Base-by-base conservation (phyloP, 2,329 filamentous ascomycete species). In the Lasiodiplodia hormozganensis region DNA sequence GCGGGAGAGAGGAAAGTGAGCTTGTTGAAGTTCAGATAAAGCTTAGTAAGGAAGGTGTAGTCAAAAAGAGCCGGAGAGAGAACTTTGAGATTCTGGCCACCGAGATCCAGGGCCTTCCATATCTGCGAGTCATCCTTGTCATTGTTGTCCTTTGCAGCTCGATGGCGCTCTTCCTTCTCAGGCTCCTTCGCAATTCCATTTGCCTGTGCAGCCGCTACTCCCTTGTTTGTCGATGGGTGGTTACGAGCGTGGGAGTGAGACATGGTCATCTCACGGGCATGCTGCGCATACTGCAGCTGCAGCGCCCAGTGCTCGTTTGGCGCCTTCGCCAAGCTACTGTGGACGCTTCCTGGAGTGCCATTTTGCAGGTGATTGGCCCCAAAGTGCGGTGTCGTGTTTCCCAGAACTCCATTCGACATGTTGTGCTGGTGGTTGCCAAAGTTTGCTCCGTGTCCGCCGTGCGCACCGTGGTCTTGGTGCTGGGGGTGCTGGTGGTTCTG, bases 1-100 rank as follows among this genome's bases (percentile, higher is more conserved):
- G 89, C 86, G 47, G 91, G 83, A 14, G 95, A 94, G n/a, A 99
- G 83, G 56, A 87, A 85, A 34, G 89, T 89, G 69, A 99, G 86
- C 78, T 94, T 94, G 85, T 99, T 99, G 73, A 94, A 95, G 74
- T 94, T 94, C 71, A 99, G 89, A 79, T 97, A 97, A 36, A 99
- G 87, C 80, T 96, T 95, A 72, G 92, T 92, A 68, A 99, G 84
- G 79, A 99, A 98, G 54, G 87, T 87, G 81, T 98, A 99, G 73
- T 81, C 81, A 82, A 98, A 98, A 38, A 99, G 85, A 54, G 91
- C 88, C 10, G 88, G 83, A 0, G 94, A 90, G 38, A 99, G 85
- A 69, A 93, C 92, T 73, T 94, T 91, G 60, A 99, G 84, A 23
- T 95, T 95, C 82, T 98, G 96, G n/a, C 96, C 96, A 74, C 94